phyloP scores from a whole-genome alignment of 257 asterid species.

The Salvia hispanica region DNA sequence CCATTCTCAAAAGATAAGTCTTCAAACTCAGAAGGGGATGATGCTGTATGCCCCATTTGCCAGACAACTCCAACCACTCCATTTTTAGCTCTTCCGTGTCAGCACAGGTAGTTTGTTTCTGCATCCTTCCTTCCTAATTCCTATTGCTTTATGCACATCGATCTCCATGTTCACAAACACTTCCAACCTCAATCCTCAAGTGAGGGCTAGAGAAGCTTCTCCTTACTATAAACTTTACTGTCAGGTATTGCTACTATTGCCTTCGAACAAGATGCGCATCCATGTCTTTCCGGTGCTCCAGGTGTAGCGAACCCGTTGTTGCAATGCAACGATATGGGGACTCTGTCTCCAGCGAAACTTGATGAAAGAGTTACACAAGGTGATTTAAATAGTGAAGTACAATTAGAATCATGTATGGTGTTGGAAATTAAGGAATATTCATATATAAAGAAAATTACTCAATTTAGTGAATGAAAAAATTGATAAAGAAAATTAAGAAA shows the following conservation, averaged over 20 bases:
- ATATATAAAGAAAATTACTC: conserved; percentile 34
- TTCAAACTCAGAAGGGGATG: conserved; percentile 61
- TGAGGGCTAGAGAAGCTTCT: neutral
- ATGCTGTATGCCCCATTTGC: conserved; percentile 82
- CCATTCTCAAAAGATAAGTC: conserved; percentile 90
- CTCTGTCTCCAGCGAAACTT: conserved; percentile 32
- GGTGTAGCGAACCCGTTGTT: conserved; percentile 80
- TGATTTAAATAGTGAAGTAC: conserved; percentile 27
- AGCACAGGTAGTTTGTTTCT: conserved; percentile 63
- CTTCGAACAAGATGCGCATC: conserved; percentile 85
- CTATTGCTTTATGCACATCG: conserved; percentile 5
- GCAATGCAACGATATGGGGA: conserved; percentile 85
- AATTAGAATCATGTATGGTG: conserved; percentile 28
- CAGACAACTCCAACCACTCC: conserved; percentile 83
- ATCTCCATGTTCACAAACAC: neutral
- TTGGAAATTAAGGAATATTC: conserved; percentile 37
- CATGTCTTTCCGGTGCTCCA: conserved; percentile 73
- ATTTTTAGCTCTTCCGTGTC: conserved; percentile 88
- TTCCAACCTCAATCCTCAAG: neutral
- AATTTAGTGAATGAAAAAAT: conserved; percentile 32
- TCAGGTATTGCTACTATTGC: conserved; percentile 90
- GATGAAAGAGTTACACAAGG: conserved; percentile 39
- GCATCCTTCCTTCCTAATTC: neutral
- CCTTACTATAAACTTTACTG: conserved; percentile 21
- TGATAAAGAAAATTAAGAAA: neutral